Conservation (phyloP, 495 filamentous ascomycete genomes). For the Talaromyces nanjingensis region DNA sequence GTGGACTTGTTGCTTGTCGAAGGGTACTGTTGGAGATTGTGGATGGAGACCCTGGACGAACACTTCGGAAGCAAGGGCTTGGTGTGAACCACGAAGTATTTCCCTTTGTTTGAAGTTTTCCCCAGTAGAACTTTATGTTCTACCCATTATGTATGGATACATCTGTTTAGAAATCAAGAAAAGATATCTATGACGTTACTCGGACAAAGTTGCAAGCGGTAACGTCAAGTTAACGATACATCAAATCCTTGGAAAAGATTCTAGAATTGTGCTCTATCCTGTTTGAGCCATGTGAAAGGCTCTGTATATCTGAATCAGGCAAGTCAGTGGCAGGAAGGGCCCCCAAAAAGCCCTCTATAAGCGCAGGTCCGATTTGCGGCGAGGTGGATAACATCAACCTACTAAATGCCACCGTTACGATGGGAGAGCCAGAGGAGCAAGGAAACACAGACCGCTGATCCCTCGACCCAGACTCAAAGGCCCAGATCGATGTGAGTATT, state of each 20-base stretch:
- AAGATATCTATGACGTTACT: conserved; percentile 7
- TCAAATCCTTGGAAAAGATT: conserved; percentile 4
- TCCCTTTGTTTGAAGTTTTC: not conserved
- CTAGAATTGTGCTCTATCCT: conserved; percentile 8
- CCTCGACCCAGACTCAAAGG: not conserved
- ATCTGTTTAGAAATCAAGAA: not conserved
- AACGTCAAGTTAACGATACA: conserved; percentile 2
- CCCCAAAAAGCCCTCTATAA: not conserved
- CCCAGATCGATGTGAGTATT: not conserved
- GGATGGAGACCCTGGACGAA: not conserved
- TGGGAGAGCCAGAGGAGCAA: not conserved
- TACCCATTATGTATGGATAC: not conserved
- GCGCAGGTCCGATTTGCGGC: conserved; percentile 4
- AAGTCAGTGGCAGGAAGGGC: not conserved
- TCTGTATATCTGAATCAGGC: not conserved
- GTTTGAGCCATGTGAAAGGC: not conserved
- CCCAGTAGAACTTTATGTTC: not conserved
- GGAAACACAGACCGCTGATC: not conserved
- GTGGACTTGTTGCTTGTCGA: not conserved
- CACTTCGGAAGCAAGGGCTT: conserved; percentile 3
- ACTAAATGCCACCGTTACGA: conserved; percentile 6
- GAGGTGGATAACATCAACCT: conserved; percentile 2
- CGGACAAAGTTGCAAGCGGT: conserved; percentile 7
- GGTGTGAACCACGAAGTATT: not conserved
- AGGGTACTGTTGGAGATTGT: not conserved